Percentiles rank a stretch among this genome's conserved stretches.
phyloP scores from a whole-genome alignment of 2,329 filamentous ascomycete species.

The Trichoderma asperellum region DNA sequence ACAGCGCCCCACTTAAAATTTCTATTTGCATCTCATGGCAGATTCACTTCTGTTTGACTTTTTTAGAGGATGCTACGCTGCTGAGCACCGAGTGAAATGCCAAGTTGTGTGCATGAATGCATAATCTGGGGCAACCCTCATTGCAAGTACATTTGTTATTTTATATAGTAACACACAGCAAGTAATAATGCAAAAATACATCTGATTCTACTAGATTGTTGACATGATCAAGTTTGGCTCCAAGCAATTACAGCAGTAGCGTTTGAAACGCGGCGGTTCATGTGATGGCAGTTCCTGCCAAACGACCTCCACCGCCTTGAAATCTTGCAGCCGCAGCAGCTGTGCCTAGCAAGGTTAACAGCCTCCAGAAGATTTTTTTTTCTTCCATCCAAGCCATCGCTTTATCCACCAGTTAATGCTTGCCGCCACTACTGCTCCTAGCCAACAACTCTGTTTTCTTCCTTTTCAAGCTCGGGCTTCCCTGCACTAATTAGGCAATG shows the following conservation, averaged over 20 bases:
- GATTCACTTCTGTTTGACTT: slow-evolving; percentile 16
- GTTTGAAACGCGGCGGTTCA: background rate
- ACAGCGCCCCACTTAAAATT: slow-evolving; percentile 12
- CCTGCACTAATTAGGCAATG: background rate
- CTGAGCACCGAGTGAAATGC: background rate
- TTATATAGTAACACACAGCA: background rate
- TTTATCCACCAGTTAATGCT: background rate
- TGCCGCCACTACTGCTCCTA: background rate
- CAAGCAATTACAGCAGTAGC: background rate
- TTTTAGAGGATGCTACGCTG: background rate
- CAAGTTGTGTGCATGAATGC: background rate
- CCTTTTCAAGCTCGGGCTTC: background rate
- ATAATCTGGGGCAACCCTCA: background rate
- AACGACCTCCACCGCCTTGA: background rate
- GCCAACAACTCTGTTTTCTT: background rate
- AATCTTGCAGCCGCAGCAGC: background rate
- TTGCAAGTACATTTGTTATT: background rate
- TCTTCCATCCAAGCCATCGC: background rate
- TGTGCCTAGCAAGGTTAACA: background rate
- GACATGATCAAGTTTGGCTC: background rate
- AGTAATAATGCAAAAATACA: too few relatives aligned
- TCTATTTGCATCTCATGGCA: slow-evolving; percentile 23
- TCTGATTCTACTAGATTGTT: background rate
- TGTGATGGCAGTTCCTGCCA: background rate
- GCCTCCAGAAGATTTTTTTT: background rate